phyloP scores from a whole-genome alignment of 768 basidiomycete species.

The Termitomyces sp. region DNA sequence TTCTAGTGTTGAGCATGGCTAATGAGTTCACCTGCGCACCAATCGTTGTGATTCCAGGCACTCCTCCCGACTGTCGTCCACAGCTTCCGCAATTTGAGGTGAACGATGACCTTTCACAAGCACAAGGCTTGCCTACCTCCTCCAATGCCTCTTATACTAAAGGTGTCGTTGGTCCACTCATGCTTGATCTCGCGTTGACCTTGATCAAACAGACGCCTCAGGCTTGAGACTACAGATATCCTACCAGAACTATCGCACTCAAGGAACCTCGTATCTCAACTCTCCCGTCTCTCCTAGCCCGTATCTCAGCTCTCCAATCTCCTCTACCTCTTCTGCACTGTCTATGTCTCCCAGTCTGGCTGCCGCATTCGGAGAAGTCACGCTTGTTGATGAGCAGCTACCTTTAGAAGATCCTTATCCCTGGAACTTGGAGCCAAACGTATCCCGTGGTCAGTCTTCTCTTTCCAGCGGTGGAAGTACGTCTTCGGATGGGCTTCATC shows the following conservation, averaged over 20 bases:
- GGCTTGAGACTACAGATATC: not conserved
- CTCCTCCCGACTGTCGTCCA: not conserved
- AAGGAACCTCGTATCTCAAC: not conserved
- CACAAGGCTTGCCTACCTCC: not conserved
- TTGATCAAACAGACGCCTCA: not conserved
- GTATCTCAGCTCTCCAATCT: conserved; percentile 2
- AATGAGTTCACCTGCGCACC: not conserved
- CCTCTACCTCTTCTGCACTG: conserved; percentile 2
- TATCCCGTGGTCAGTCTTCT: not conserved
- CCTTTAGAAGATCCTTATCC: not conserved
- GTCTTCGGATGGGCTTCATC: not conserved
- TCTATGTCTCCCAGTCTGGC: conserved; percentile 7
- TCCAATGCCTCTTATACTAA: not conserved
- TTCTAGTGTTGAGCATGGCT: not conserved
- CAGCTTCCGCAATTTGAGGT: not conserved
- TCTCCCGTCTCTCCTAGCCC: conserved; percentile 3
- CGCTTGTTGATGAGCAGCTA: not conserved
- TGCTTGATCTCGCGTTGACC: not conserved
- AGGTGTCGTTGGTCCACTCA: not conserved
- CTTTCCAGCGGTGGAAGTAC: not conserved
- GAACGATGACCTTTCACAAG: not conserved
- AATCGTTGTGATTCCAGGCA: conserved; percentile 8
- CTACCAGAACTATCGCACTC: not conserved
- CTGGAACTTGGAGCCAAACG: conserved; percentile 1
- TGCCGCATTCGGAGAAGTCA: not conserved